Conservation (phyloP, 306 rosid genomes). For the Corylus avellana region DNA sequence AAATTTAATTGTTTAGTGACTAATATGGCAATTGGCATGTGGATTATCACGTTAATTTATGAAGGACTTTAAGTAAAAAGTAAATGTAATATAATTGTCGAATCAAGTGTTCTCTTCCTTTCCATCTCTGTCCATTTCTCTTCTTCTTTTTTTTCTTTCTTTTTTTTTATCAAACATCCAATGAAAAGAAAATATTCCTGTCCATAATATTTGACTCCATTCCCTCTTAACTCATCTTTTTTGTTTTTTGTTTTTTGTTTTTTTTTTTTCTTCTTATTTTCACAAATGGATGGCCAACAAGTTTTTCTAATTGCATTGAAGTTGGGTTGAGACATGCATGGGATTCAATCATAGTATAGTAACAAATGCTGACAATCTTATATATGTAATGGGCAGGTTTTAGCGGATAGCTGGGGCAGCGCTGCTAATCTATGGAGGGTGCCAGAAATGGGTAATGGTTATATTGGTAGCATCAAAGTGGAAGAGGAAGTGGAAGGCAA, state of each 20-base stretch:
- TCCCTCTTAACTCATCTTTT: neutral
- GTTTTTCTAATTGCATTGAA: neutral
- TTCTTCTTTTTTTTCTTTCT: too few species aligned
- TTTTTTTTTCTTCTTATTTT: too few species aligned
- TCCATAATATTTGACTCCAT: neutral
- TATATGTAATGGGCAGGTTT: constrained; percentile 26
- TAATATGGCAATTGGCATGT: too few species aligned
- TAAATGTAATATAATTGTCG: neutral
- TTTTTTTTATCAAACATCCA: neutral
- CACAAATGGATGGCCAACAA: neutral
- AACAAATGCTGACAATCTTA: neutral
- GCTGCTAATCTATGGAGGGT: constrained; percentile 60
- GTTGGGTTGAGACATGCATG: neutral
- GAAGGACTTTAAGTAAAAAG: neutral
- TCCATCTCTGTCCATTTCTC: too few species aligned
- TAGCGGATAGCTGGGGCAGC: constrained; percentile 46
- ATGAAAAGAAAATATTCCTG: too few species aligned
- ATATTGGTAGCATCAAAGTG: constrained; percentile 7
- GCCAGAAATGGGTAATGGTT: constrained; percentile 39
- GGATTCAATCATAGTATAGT: neutral
- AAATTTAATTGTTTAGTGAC: too few species aligned
- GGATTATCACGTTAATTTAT: too few species aligned
- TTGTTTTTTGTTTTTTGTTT: too few species aligned
- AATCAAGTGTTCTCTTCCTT: neutral
- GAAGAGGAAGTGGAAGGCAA: constrained; percentile 35